Conservation (phyloP, 2,329 filamentous ascomycete species). For the Pseudogymnoascus sp. region DNA sequence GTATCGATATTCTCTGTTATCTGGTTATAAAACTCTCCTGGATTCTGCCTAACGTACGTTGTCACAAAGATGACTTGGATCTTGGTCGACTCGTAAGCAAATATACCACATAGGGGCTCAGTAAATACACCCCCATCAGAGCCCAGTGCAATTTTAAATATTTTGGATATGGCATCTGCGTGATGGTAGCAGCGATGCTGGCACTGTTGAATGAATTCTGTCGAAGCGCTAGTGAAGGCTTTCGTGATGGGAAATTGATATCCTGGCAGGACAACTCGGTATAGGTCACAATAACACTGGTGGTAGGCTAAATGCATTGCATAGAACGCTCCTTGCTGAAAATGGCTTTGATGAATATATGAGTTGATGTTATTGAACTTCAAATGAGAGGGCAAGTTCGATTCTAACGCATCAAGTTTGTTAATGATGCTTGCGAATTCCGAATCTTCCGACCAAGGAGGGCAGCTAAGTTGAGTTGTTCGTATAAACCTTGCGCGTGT, state of each 20-base stretch:
- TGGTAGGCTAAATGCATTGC: conserved; percentile 24
- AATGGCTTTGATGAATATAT: conserved; percentile 19
- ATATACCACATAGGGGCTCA: conserved; percentile 22
- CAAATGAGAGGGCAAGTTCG: conserved; percentile 21
- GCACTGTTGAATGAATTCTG: conserved; percentile 18
- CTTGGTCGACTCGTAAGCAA: conserved; percentile 24
- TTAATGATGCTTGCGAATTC: conserved; percentile 19
- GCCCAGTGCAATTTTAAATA: conserved; percentile 15
- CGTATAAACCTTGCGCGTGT: conserved; percentile 17
- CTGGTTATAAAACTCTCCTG: conserved; percentile 15
- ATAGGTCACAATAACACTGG: conserved; percentile 23
- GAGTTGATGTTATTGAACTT: conserved; percentile 20
- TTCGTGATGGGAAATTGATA: conserved; percentile 24
- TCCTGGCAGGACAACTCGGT: conserved; percentile 22
- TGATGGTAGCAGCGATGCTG: conserved; percentile 22
- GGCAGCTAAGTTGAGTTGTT: conserved; percentile 12
- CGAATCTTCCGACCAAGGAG: conserved; percentile 19
- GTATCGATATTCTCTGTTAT: conserved; percentile 20
- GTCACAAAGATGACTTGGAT: conserved; percentile 25
- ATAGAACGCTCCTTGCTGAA: conserved; percentile 21
- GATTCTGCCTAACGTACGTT: conserved; percentile 18
- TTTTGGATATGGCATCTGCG: conserved; percentile 20
- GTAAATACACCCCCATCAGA: conserved; percentile 17
- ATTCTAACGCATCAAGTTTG: conserved; percentile 18
- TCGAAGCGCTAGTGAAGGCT: conserved; percentile 20